phyloP scores from a whole-genome alignment of 2,329 filamentous ascomycete species.

The Nigrospora osmanthi region DNA sequence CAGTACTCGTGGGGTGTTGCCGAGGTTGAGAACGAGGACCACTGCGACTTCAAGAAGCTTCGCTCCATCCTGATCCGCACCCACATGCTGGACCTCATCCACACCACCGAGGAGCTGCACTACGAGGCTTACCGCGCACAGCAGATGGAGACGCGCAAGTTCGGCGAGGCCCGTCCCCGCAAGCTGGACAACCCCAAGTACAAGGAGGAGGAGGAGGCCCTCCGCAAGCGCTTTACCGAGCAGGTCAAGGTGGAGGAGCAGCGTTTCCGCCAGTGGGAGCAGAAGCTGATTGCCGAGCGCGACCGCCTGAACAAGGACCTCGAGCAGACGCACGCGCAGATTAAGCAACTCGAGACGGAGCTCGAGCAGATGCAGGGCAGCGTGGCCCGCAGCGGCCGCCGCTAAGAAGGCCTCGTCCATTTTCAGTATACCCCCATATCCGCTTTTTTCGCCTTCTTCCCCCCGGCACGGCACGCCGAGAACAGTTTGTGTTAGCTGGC shows the following conservation, averaged over 20 bases:
- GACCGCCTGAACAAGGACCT: slow-evolving; percentile 99
- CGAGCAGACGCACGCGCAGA: slow-evolving; percentile 91
- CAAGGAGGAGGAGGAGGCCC: slow-evolving; percentile 98
- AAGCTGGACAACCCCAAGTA: slow-evolving; percentile 99
- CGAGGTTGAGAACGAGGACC: slow-evolving; percentile 98
- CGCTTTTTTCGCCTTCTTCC: not conserved
- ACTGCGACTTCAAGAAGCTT: slow-evolving; percentile 99
- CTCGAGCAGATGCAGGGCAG: slow-evolving; percentile 90
- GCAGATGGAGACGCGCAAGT: slow-evolving; percentile 99
- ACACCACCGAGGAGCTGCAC: slow-evolving; percentile 98
- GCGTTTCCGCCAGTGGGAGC: slow-evolving; percentile 98
- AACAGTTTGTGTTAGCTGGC: too few relatives aligned
- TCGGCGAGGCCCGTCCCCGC: slow-evolving; percentile 91
- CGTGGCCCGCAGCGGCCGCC: slow-evolving; percentile 84
- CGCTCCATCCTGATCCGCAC: slow-evolving; percentile 97
- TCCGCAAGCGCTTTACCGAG: slow-evolving; percentile 98
- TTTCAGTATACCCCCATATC: slow-evolving; percentile 2
- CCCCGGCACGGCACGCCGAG: too few relatives aligned
- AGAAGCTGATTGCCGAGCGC: slow-evolving; percentile 98
- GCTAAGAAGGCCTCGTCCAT: slow-evolving; percentile 40
- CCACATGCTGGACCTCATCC: slow-evolving; percentile 99
- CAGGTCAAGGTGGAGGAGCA: slow-evolving; percentile 99
- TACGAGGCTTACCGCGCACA: slow-evolving; percentile 98
- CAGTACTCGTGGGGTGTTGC: slow-evolving; percentile 99
- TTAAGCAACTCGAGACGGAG: slow-evolving; percentile 86